Base-by-base conservation (phyloP, 257 asterid species). In the Eustoma russellianum region DNA sequence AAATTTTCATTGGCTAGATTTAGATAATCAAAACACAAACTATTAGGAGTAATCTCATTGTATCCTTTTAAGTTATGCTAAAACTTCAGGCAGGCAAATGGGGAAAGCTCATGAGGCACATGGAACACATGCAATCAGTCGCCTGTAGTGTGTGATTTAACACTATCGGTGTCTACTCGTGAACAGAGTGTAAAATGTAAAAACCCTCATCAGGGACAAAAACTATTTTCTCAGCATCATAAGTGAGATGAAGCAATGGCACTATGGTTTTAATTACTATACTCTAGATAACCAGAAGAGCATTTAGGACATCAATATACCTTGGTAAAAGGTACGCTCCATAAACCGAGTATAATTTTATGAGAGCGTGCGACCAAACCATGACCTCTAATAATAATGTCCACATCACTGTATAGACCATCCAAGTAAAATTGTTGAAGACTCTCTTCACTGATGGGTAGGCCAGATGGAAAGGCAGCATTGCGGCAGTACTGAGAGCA, bases 271-370 rank as follows among this genome's bases (percentile, higher is more conserved):
- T 38, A 8, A 38, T 11, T 11, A 38, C 7, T 11, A 9, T 38
- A 38, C 9, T 11, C 12, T 11, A 38, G 12, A 4, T 0, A 38
- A 38, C 43, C 9, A 38, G 13, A 41, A 14, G 50, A 18, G 46
- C 43, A 38, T 17, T 33, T 3, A 53, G 46, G 41, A 57, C 58
- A 40, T 53, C n/a, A 7, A 13, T 50, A 28, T 81, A 88, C 98
- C 97, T 92, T 92, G 33, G 88, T 71, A 54, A 92, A 88, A 65
- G 97, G 94, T 65, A 74, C 57, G 71, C 99, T 92, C 99, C 99
- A 88, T 56, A 86, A 70, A 57, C 95, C 85, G 71, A 88, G 94
- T 70, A 88, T 77, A 66, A 92, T 73, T 76, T 78, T 81, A 70
- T 92, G 99, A 30, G 86, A 67, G 47, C 50, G 73, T n/a, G 80